A percentile compares a stretch with the other conserved stretches of the same genome.
phyloP scores from a whole-genome alignment of 164 flowering plant genomes.

The Euptelea pleiosperma region DNA sequence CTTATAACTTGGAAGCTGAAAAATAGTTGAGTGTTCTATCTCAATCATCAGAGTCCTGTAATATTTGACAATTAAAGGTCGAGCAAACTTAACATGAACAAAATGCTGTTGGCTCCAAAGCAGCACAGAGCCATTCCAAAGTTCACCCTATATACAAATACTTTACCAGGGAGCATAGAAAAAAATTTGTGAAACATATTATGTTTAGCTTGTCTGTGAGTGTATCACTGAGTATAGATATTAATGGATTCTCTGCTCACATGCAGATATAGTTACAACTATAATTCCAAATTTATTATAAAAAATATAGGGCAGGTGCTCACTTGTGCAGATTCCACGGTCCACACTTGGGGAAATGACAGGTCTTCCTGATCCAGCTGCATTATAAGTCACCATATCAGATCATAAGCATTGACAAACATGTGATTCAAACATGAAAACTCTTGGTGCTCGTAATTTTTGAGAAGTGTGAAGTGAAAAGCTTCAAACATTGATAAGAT shows the following conservation, averaged over 20 bases:
- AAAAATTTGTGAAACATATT: too few relatives aligned
- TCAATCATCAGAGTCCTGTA: not conserved
- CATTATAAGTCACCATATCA: conserved; percentile 15
- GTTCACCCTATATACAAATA: too few relatives aligned
- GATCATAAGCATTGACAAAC: not conserved
- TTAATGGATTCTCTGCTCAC: too few relatives aligned
- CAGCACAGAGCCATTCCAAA: not conserved
- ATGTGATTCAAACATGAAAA: not conserved
- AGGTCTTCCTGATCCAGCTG: conserved; percentile 68
- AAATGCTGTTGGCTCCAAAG: not conserved
- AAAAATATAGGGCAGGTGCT: not conserved
- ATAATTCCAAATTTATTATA: not conserved
- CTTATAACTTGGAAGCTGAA: too few relatives aligned
- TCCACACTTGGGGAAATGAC: conserved; percentile 39
- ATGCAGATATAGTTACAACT: not conserved
- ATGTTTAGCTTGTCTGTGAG: too few relatives aligned
- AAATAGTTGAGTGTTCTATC: too few relatives aligned
- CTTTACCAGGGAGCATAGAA: too few relatives aligned
- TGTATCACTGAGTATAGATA: not conserved
- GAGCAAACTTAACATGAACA: not conserved
- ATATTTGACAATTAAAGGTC: not conserved
- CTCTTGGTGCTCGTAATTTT: not conserved
- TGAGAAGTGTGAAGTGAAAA: not conserved
- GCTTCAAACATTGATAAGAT: too few relatives aligned
- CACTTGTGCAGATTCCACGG: conserved; percentile 46